These are phyloP conservation scores for Steccherinum ochraceum DNA, from an alignment of 768 basidiomycete genomes.

Conservation along the genomic window DNA sequence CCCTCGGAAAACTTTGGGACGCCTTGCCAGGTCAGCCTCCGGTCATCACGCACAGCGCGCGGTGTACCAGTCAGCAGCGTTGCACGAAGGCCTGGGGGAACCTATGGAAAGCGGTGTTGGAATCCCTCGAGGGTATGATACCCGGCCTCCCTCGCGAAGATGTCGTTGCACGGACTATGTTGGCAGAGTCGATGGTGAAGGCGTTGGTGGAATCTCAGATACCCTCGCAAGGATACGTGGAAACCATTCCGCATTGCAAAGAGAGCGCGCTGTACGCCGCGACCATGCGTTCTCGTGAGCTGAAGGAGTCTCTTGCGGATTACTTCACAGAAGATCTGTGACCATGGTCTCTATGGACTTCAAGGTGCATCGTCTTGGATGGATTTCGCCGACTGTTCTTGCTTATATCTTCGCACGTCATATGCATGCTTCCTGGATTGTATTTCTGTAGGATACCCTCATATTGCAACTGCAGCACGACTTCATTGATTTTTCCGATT, in stretches of 20 bases:
- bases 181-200: constrained; percentile 42
- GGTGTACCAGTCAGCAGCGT: constrained; percentile 34
- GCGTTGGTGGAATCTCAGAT: constrained; percentile 39
- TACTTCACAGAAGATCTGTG: constrained; percentile 37
- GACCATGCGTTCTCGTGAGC: constrained; percentile 37
- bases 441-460: not conserved
- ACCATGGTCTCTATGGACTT: not conserved
- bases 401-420: not conserved
- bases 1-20: constrained; percentile 39
- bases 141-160: constrained; percentile 36
- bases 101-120: constrained; percentile 39
- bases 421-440: not conserved
- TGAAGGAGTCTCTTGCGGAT: constrained; percentile 40
- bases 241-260: constrained; percentile 40
- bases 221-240: constrained; percentile 31
- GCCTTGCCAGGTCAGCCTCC: constrained; percentile 38
- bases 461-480: not conserved
- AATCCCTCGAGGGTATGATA: constrained; percentile 30
- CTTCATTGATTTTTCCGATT: not conserved
- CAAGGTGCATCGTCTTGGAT: not conserved
- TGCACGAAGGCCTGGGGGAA: constrained; percentile 40
- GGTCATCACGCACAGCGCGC: constrained; percentile 32
- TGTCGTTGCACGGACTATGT: constrained; percentile 37
- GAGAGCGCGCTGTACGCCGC: constrained; percentile 36
- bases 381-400: not conserved